A percentile compares a stretch with the other conserved stretches of the same genome.
Conservation (phyloP, 2,329 filamentous ascomycete genomes). For the Aspergillus sp. region DNA sequence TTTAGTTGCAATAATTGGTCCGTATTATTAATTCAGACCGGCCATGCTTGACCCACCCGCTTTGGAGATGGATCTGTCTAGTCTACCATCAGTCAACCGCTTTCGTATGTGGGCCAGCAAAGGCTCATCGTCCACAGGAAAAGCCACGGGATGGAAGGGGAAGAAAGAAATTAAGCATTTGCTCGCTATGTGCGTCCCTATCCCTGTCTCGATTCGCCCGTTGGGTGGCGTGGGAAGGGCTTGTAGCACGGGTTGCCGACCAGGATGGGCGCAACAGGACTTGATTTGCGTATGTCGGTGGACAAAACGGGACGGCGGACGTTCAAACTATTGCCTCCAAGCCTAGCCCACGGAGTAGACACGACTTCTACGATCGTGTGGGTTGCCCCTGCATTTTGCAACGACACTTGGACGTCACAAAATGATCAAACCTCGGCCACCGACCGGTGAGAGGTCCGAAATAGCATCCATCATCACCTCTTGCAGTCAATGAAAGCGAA, state of each 20-base stretch:
- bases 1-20: not conserved
- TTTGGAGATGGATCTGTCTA: not conserved
- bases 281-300: conserved; percentile 17
- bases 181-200: not conserved
- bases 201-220: conserved; percentile 8
- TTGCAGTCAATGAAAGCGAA: not conserved
- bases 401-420: not conserved
- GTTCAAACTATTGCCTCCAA: conserved; percentile 1
- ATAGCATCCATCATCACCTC: not conserved
- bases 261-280: conserved; percentile 5
- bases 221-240: not conserved
- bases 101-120: not conserved
- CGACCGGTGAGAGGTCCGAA: not conserved
- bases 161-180: conserved; percentile 4
- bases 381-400: not conserved
- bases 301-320: conserved; percentile 9
- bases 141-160: not conserved
- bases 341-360: not conserved
- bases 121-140: not conserved
- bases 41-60: not conserved
- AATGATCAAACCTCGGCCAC: not conserved
- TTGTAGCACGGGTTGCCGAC: conserved; percentile 10
- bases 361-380: not conserved
- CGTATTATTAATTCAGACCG: not conserved
- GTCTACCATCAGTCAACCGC: not conserved